These are phyloP conservation scores for Trichophaea hybrida DNA, from an alignment of 2,329 filamentous ascomycete genomes.

Conservation along the genomic window DNA sequence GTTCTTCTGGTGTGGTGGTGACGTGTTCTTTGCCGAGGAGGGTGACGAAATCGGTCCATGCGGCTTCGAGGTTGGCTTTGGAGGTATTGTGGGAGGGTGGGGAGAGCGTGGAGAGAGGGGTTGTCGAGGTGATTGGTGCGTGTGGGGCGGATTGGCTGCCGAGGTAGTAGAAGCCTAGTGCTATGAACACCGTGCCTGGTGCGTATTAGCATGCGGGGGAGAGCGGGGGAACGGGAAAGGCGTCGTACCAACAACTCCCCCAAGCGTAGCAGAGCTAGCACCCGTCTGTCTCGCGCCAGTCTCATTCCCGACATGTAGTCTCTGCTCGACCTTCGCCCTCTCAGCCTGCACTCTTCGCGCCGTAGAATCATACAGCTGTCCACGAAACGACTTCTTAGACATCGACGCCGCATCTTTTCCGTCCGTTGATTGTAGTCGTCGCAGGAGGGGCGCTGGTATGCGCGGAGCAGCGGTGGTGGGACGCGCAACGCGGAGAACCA, in stretches of 20 bases:
- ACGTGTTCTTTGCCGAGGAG: conserved; percentile 52
- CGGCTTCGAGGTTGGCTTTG: conserved; percentile 50
- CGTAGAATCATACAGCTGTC: conserved; percentile 47
- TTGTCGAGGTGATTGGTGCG: conserved; percentile 42
- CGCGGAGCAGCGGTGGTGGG: background rate
- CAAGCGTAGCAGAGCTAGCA: conserved; percentile 36
- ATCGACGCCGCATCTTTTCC: background rate
- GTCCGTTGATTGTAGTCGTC: background rate
- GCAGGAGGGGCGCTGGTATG: background rate
- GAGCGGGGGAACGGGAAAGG: background rate
- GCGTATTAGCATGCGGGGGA: background rate
- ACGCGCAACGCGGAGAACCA: background rate
- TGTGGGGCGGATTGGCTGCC: conserved; percentile 41
- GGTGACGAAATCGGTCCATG: conserved; percentile 53
- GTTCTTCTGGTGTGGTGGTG: conserved; percentile 43
- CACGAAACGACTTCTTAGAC: conserved; percentile 35
- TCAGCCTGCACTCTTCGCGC: conserved; percentile 42
- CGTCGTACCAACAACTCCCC: conserved; percentile 41
- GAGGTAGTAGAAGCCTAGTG: conserved; percentile 43
- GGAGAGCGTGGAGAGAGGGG: conserved; percentile 40
- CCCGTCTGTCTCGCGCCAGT: conserved; percentile 26
- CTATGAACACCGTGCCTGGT: conserved; percentile 40
- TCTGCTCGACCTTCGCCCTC: conserved; percentile 39
- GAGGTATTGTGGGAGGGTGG: conserved; percentile 45
- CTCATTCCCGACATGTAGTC: conserved; percentile 14